A percentile compares a stretch with the other conserved stretches of the same genome.
Evolutionary conservation across 148 eudicot genomes (phyloP).

Genomic region (Dysphania ambrosioides): DNA sequence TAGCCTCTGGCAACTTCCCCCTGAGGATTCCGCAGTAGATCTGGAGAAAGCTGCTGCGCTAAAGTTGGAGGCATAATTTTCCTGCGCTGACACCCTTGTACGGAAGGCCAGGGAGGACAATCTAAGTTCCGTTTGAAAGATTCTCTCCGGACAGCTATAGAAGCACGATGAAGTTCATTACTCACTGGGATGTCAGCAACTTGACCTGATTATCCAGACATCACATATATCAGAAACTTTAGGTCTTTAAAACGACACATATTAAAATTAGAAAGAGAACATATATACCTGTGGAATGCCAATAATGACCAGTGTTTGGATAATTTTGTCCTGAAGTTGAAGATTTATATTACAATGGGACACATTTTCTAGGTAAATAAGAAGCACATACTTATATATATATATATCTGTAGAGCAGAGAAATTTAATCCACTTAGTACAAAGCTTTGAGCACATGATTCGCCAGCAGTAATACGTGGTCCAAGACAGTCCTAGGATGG

Average conservation of each 20-base stretch:
- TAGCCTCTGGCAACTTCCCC: conserved; percentile 1
- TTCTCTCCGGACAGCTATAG: not conserved
- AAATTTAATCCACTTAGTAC: not conserved
- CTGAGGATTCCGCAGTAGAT: conserved; percentile 24
- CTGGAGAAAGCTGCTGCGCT: conserved; percentile 14
- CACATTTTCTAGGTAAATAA: not conserved
- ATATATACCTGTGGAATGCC: conserved; percentile 3
- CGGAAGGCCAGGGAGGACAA: not conserved
- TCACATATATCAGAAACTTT: not conserved
- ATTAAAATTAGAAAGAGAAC: not conserved
- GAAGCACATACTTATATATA: no score
- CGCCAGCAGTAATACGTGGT: no score
- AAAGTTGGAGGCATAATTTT: conserved; percentile 15
- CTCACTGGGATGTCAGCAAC: not conserved
- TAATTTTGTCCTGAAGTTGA: conserved; percentile 7
- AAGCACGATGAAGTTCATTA: conserved; percentile 11
- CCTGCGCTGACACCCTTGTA: conserved; percentile 17
- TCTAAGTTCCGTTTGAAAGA: conserved; percentile 21
- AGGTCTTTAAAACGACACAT: conserved; percentile 6
- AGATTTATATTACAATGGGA: not conserved
- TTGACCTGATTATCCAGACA: conserved; percentile 17
- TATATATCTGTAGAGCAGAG: not conserved
- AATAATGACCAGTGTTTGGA: not conserved
- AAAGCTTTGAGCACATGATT: no score
- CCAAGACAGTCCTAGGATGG: no score